These are phyloP conservation scores for Aspergillus haitiensis DNA, from an alignment of 495 filamentous ascomycete genomes.

Conservation along the genomic window DNA sequence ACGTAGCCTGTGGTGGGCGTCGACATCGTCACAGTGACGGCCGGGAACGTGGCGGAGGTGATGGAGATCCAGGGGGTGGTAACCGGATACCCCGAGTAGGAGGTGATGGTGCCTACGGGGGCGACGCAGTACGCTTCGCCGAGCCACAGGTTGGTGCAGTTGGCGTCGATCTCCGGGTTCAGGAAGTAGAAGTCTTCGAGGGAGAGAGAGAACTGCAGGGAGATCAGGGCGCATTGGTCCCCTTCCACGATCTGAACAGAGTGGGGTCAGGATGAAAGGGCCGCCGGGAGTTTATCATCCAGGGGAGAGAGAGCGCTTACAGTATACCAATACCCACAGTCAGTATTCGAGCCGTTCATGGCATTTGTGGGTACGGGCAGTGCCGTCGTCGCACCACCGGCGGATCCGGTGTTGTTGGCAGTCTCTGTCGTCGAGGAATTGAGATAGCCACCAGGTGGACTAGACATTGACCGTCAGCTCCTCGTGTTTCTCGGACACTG, in stretches of 20 bases:
- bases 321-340: background rate
- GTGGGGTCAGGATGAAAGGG: background rate
- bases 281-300: background rate
- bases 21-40: background rate
- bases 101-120: background rate
- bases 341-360: background rate
- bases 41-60: background rate
- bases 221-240: background rate
- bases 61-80: background rate
- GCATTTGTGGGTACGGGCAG: background rate
- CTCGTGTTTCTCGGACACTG: too few species aligned
- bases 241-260: background rate
- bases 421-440: too few species aligned
- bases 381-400: too few species aligned
- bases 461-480: too few species aligned
- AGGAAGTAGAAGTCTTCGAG: background rate
- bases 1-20: background rate
- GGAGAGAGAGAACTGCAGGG: background rate
- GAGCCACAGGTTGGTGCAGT: conserved; percentile 1
- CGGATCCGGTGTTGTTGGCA: too few species aligned
- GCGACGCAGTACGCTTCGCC: background rate
- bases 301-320: background rate
- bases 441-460: too few species aligned
- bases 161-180: background rate
- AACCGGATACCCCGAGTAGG: background rate